phyloP scores from a whole-genome alignment of 2,329 filamentous ascomycete genomes.

The Fusarium coffeatum region DNA sequence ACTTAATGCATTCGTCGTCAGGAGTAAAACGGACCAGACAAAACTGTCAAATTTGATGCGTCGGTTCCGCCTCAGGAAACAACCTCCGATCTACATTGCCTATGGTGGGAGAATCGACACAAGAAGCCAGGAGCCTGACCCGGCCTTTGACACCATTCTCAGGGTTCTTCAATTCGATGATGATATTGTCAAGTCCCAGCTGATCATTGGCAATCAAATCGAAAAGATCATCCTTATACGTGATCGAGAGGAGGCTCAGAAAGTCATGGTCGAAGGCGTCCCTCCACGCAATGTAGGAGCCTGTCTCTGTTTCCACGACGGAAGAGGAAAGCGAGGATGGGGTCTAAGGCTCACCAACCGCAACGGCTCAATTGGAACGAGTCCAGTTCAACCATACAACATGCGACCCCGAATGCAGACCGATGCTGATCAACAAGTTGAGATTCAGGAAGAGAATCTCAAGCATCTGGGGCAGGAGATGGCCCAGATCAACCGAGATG shows the following conservation, averaged over 20 bases:
- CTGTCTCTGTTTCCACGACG: conserved; percentile 77
- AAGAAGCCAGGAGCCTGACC: conserved; percentile 74
- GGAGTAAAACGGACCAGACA: conserved; percentile 79
- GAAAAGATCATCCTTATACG: conserved; percentile 87
- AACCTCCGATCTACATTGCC: conserved; percentile 55
- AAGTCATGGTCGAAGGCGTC: conserved; percentile 73
- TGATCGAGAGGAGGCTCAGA: conserved; percentile 72
- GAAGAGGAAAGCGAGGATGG: conserved; percentile 62
- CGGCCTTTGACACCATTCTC: conserved; percentile 79
- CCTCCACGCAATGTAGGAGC: conserved; percentile 76
- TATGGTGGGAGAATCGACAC: conserved; percentile 53
- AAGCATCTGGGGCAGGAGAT: conserved; percentile 67
- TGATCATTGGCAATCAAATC: conserved; percentile 85
- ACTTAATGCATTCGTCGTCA: conserved; percentile 84
- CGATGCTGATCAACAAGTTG: conserved; percentile 75
- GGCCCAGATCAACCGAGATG: conserved; percentile 61
- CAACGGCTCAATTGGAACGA: conserved; percentile 56
- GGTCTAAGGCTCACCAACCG: conserved; percentile 68
- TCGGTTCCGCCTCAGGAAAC: conserved; percentile 63
- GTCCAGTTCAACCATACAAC: conserved; percentile 58
- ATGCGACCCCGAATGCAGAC: conserved; percentile 80
- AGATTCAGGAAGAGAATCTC: conserved; percentile 61
- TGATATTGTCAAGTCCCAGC: conserved; percentile 78
- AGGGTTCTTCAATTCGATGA: conserved; percentile 85
- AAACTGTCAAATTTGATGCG: conserved; percentile 75